Evolutionary conservation across 805 yeast genomes (phyloP).

Genomic region (Myxozyma vanderwaltii): DNA sequence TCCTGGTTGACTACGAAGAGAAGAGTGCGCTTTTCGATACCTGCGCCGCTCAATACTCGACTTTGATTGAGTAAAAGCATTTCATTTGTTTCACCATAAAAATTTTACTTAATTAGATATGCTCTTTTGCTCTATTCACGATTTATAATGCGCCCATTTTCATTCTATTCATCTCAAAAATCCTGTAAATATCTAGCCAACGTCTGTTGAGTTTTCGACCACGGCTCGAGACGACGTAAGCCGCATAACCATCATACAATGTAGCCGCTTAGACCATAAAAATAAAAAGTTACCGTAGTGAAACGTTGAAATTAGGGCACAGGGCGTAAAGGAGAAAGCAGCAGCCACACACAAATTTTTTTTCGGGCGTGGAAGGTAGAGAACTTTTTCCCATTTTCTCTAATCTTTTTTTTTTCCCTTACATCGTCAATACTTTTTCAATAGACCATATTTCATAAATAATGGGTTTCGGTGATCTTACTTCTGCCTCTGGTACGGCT

Average conservation of each 20-base stretch:
- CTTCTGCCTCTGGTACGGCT: constrained; percentile 48
- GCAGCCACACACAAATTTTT: not conserved
- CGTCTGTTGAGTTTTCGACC: not conserved
- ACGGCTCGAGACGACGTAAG: too few relatives aligned
- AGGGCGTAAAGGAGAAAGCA: not conserved
- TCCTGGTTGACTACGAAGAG: constrained; percentile 58
- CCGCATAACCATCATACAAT: not conserved
- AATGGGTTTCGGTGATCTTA: constrained; percentile 50
- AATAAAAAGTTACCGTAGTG: not conserved
- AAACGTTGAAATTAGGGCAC: not conserved
- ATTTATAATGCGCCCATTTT: not conserved
- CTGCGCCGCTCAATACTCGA: constrained; percentile 61
- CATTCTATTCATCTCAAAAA: not conserved
- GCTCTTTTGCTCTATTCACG: not conserved
- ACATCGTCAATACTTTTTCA: not conserved
- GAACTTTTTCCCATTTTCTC: not conserved
- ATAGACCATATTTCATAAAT: constrained; percentile 7
- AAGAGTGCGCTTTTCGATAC: constrained; percentile 68
- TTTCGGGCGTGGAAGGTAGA: not conserved
- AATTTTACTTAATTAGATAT: not conserved
- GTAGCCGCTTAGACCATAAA: not conserved
- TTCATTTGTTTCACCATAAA: not conserved
- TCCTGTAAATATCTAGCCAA: not conserved
- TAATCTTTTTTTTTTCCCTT: not conserved
- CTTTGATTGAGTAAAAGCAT: constrained; percentile 18